A percentile compares a stretch with the other conserved stretches of the same genome.
phyloP scores from a whole-genome alignment of 2,329 filamentous ascomycete species.

The Endocalyx cinctus region DNA sequence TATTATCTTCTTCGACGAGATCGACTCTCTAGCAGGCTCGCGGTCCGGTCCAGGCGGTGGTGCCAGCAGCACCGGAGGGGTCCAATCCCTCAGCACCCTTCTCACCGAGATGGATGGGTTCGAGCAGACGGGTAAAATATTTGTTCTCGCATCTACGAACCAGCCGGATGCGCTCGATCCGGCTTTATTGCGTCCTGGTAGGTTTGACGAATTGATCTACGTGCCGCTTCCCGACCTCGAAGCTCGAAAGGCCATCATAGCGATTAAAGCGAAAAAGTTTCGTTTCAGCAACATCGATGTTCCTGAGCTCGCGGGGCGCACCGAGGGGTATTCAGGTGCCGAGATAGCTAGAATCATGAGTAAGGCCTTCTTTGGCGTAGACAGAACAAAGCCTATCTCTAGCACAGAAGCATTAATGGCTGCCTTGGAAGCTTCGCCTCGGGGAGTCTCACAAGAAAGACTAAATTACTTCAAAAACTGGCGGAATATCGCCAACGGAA shows the following conservation, averaged over 20 bases:
- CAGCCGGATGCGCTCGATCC: slow-evolving; percentile 81
- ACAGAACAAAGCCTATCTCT: no score
- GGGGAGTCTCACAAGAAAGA: no score
- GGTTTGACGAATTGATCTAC: slow-evolving; percentile 81
- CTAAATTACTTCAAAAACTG: no score
- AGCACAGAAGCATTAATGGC: no score
- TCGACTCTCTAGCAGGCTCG: slow-evolving; percentile 73
- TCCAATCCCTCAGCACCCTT: slow-evolving; percentile 85
- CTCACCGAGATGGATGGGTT: slow-evolving; percentile 97
- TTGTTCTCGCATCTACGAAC: slow-evolving; percentile 89
- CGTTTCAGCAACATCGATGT: slow-evolving; percentile 63
- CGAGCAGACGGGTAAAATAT: slow-evolving; percentile 74
- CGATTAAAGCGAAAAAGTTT: slow-evolving; percentile 59
- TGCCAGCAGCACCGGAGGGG: slow-evolving; percentile 37
- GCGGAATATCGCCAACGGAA: no score
- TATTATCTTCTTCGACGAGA: slow-evolving; percentile 97
- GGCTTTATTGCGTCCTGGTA: slow-evolving; percentile 77
- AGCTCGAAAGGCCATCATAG: slow-evolving; percentile 73
- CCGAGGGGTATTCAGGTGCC: slow-evolving; percentile 79
- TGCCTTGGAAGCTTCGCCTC: no score
- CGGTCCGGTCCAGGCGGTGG: slow-evolving; percentile 42
- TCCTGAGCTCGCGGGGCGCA: slow-evolving; percentile 54
- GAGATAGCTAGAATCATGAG: slow-evolving; percentile 62
- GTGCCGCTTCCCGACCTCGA: slow-evolving; percentile 73
- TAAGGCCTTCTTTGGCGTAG: slow-evolving; percentile 35